Percentiles rank a stretch among this genome's conserved stretches.
Evolutionary conservation across 108 stramenopile species (phyloP).

Genomic region (Cyclotella baltica): DNA sequence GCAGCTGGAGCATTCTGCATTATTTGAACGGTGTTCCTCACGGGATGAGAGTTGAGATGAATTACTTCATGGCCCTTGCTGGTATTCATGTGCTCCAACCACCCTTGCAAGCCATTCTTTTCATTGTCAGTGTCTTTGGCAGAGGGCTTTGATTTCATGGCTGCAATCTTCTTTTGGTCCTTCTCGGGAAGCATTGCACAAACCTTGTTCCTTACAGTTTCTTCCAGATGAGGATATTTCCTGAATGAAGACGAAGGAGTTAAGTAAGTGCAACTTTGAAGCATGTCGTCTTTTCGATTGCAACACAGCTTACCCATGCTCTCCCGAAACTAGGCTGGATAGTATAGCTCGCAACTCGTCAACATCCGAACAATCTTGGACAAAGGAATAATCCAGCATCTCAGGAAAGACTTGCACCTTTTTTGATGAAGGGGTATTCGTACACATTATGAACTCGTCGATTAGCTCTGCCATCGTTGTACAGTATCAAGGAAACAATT

Average conservation of each 20-base stretch:
- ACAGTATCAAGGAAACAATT: not conserved
- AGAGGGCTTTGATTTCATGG: conserved; percentile 28
- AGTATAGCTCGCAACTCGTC: conserved; percentile 54
- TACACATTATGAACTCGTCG: conserved; percentile 9
- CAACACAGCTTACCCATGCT: too few species aligned
- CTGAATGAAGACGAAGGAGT: too few species aligned
- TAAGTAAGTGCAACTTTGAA: too few species aligned
- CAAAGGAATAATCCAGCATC: conserved; percentile 80
- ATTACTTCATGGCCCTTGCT: not conserved
- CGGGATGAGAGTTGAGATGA: not conserved
- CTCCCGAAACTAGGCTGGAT: conserved; percentile 48
- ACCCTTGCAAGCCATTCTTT: conserved; percentile 21
- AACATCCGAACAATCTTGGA: conserved; percentile 45
- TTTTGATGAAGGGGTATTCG: not conserved
- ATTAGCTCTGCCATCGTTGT: conserved; percentile 22
- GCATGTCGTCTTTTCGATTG: too few species aligned
- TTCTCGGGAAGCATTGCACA: conserved; percentile 44
- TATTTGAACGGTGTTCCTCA: not conserved
- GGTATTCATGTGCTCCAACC: conserved; percentile 8
- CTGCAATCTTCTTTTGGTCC: conserved; percentile 34
- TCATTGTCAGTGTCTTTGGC: conserved; percentile 35
- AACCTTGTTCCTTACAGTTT: conserved; percentile 46
- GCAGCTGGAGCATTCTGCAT: conserved; percentile 8
- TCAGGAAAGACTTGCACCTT: conserved; percentile 54
- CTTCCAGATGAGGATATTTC: conserved; percentile 57